Percentiles rank a stretch among this genome's conserved stretches.
These are phyloP conservation scores for Bruguiera sexangula DNA, from an alignment of 345 rosid species.

Conservation along the genomic window DNA sequence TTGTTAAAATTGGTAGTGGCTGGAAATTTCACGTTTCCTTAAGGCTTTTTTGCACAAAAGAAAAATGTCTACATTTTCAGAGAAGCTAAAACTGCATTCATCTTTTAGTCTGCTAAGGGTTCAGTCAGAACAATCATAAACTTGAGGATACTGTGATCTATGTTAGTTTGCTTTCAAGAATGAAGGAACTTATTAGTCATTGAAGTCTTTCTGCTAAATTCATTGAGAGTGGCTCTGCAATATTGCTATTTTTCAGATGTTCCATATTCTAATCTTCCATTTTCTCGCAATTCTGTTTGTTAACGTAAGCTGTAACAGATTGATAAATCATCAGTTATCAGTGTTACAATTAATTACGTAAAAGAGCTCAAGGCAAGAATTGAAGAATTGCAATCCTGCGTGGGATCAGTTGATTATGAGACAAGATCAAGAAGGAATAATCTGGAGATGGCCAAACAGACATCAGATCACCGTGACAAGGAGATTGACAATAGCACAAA, in stretches of 20 bases:
- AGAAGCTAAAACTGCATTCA: no score
- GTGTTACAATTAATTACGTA: constrained; percentile 59
- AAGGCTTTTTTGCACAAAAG: background rate
- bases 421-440: constrained; percentile 43
- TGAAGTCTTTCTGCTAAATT: background rate
- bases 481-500: constrained; percentile 33
- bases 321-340: constrained; percentile 59
- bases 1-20: background rate
- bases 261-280: background rate
- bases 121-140: background rate
- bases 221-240: no score
- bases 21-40: background rate
- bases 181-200: background rate
- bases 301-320: constrained; percentile 29
- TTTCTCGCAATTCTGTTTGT: constrained; percentile 3
- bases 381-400: constrained; percentile 76
- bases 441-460: constrained; percentile 50
- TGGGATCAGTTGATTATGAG: constrained; percentile 47
- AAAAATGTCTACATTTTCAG: constrained; percentile 4
- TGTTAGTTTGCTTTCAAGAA: background rate
- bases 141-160: background rate
- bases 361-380: constrained; percentile 70
- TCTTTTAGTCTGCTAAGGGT: background rate
- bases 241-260: background rate
- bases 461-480: constrained; percentile 57